A percentile compares a stretch with the other conserved stretches of the same genome.
Conservation (phyloP, 176 grass and related monocot genomes). For the Zea luxurians region DNA sequence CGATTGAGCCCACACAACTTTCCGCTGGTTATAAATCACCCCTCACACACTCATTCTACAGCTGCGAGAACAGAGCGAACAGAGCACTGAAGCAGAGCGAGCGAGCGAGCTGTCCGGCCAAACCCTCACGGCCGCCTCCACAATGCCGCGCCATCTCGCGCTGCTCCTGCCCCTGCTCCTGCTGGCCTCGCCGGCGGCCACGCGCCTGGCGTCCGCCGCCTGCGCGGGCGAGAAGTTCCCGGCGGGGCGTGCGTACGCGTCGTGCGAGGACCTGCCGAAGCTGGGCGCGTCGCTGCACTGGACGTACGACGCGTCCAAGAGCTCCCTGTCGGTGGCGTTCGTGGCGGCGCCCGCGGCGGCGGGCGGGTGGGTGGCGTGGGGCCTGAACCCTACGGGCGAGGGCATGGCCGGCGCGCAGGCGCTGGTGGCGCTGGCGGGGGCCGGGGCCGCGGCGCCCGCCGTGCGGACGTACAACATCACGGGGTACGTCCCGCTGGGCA, state of each 20-base stretch:
- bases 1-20: not conserved
- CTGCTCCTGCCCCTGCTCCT: constrained; percentile 43
- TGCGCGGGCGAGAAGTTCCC: constrained; percentile 58
- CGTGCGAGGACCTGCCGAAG: constrained; percentile 61
- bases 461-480: constrained; percentile 69
- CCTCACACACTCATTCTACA: not conserved
- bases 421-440: constrained; percentile 48
- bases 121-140: not conserved
- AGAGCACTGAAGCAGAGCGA: not conserved
- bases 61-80: not conserved
- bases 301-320: constrained; percentile 49
- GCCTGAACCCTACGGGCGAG: constrained; percentile 56
- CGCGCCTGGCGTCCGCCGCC: not conserved
- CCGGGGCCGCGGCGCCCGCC: not conserved
- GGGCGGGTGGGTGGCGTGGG: constrained; percentile 76
- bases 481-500: constrained; percentile 38
- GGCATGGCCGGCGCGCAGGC: constrained; percentile 71
- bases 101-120: not conserved
- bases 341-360: constrained; percentile 47
- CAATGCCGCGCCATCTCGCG: constrained; percentile 25
- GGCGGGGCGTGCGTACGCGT: constrained; percentile 33
- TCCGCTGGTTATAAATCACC: not conserved
- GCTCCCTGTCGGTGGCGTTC: constrained; percentile 55
- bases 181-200: not conserved
- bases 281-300: constrained; percentile 67